Base-by-base conservation (phyloP, 129 eudicot species). In the Glebionis coronaria region DNA sequence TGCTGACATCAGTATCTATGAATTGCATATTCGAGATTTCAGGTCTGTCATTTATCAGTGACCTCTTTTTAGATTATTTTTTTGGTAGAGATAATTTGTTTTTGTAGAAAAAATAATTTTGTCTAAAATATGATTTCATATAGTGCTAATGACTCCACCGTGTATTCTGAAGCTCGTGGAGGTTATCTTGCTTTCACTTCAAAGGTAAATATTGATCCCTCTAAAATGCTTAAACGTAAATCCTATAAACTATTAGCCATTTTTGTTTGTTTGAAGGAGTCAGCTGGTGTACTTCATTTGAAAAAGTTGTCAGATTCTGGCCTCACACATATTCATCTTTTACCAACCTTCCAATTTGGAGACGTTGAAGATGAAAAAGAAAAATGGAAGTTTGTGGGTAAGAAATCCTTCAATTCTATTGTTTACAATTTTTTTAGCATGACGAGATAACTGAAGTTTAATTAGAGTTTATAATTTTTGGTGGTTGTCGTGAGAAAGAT, bases 181-280 rank as follows among this genome's bases (percentile, higher is more conserved):
- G 88, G 92, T 78, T 93, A 93, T 85, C 93, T 93, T 46, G 99
- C 99, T 54, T 93, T 93, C 52, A 86, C 98, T 61, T 78, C 84
- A 62, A 75, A 77, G 87, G 99, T 93, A 82, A 15, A 55, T 56
- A 68, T 31, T 21, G 42, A 67, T 62, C 58, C 50, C 42, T 35
- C 69, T 11, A 19, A 56, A 65, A 71, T 47, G 25, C 46, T 65
- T 31, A 54, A 10, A 40, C 46, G 35, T 56, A 58, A 16, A 3
- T 11, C 6, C 29, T 21, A 18, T 73, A 20, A 65, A 27, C n/a
- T 67, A 28, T n/a, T 28, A 56, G 44, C 40, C 20, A 25, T 73
- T 50, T 73, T 45, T n/a, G n/a, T n/a, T n/a, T n/a, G n/a, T 60
- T 76, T 86, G 87, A 86, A 93, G 98, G 96, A 86, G 65, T 86